phyloP scores from a whole-genome alignment of 805 yeast species.

The Clavispora phyllophila region DNA sequence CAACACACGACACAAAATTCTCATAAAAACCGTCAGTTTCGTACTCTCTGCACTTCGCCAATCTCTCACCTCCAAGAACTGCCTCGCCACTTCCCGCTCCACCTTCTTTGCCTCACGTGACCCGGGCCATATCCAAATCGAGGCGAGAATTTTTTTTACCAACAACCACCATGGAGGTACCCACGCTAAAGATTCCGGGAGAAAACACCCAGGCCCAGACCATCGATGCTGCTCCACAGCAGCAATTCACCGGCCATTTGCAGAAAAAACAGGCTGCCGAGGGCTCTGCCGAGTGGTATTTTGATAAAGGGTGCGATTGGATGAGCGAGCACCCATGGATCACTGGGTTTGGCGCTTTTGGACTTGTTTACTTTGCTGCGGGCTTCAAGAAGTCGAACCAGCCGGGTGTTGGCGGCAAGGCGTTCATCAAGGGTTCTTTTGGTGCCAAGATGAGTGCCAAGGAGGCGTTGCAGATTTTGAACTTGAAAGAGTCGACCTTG shows the following conservation, averaged over 20 bases:
- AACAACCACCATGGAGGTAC: constrained; percentile 43
- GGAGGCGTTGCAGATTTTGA: constrained; percentile 84
- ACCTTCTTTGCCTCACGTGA: too few relatives aligned
- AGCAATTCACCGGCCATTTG: constrained; percentile 34
- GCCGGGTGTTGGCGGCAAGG: constrained; percentile 62
- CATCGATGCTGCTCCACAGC: constrained; percentile 18
- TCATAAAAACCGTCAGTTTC: too few relatives aligned
- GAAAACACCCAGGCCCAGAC: constrained; percentile 28
- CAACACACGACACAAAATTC: too few relatives aligned
- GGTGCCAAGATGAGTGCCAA: constrained; percentile 85
- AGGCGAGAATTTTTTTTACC: neutral
- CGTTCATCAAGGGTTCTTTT: constrained; percentile 82
- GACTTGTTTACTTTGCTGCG: constrained; percentile 58
- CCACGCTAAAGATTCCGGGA: constrained; percentile 54
- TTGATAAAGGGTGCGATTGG: constrained; percentile 54
- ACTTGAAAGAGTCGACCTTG: constrained; percentile 61
- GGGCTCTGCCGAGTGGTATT: constrained; percentile 55
- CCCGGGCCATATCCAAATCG: neutral
- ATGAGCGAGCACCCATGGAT: constrained; percentile 75
- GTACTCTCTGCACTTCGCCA: too few relatives aligned
- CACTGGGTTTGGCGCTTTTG: constrained; percentile 65
- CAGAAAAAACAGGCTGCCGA: constrained; percentile 38
- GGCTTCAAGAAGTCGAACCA: constrained; percentile 63
- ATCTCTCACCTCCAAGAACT: too few relatives aligned
- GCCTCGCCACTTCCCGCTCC: too few relatives aligned